Base-by-base conservation (phyloP, 176 grass and related monocot species). In the Cocos nucifera region DNA sequence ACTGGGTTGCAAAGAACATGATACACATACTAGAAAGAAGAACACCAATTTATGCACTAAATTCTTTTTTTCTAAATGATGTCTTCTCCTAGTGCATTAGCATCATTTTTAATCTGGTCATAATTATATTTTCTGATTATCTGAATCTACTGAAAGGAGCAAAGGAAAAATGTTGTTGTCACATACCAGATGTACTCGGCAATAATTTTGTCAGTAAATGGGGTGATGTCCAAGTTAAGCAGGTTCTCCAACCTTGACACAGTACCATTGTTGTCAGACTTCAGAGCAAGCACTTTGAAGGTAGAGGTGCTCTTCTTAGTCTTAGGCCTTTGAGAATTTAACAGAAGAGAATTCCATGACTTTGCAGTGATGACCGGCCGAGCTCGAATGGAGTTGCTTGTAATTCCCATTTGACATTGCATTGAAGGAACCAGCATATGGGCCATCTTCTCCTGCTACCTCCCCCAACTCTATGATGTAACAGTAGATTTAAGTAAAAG, bases 151-250 rank as follows among this genome's bases (percentile, higher is more conserved):
- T 44, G n/a, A 17, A 50, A 26, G 6, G 26, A 44, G 14, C 23
- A 29, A 17, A 54, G 10, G 24, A 12, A 44, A 18, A 56, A 62
- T 58, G 35, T 30, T 61, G 65, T 16, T 19, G 51, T 51, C 4
- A 3, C 73, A 55, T 83, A 97, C 92, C 92, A 97, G 69, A 97
- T 88, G 81, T 97, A 97, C 73, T 97, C 92, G 0, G 92, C 92
- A 57, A 97, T 91, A 63, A 91, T 61, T 70, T 67, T 97, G 81
- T 91, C 78, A 53, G 84, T 91, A 79, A 58, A 86, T 52, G 81
- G 79, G 22, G 62, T 77, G 70, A 69, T 98, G 79, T 98, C 94
- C 94, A 98, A 69, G 70, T 89, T 88, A 65, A 98, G 94, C 57
- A 98, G 63, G 70, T 92, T 76, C 66, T 98, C 82, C 50, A 98